phyloP scores from a whole-genome alignment of 2,329 filamentous ascomycete species.

The Apiospora koreana region DNA sequence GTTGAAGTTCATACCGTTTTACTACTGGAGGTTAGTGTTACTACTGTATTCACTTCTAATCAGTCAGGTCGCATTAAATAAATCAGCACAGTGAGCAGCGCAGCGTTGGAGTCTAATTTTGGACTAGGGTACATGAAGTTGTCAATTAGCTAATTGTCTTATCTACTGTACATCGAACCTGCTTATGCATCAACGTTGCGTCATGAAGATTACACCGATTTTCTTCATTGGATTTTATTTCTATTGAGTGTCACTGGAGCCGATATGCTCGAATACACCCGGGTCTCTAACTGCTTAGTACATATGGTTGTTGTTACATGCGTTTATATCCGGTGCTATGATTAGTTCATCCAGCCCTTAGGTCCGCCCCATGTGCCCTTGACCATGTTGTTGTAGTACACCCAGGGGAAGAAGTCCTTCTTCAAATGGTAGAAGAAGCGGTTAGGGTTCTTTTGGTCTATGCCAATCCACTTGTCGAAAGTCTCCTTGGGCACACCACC shows the following conservation, averaged over 20 bases:
- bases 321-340: neutral
- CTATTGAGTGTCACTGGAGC: neutral
- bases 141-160: neutral
- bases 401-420: slow-evolving; percentile 41
- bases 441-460: slow-evolving; percentile 41
- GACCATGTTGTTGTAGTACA: slow-evolving; percentile 12
- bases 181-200: neutral
- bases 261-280: neutral
- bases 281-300: neutral
- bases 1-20: neutral
- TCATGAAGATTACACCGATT: neutral
- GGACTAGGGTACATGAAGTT: neutral
- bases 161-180: neutral
- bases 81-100: no score
- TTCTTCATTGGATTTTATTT: neutral
- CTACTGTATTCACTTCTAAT: slow-evolving; percentile 20
- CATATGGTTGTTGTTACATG: neutral
- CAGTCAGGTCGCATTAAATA: neutral
- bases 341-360: slow-evolving; percentile 9
- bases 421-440: slow-evolving; percentile 44
- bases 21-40: no score
- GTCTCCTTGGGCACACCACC: slow-evolving; percentile 47
- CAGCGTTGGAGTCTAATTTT: neutral
- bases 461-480: slow-evolving; percentile 33
- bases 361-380: slow-evolving; percentile 12